These are phyloP conservation scores for Fonsecaea erecta DNA, from an alignment of 2,329 filamentous ascomycete species.

Conservation along the genomic window DNA sequence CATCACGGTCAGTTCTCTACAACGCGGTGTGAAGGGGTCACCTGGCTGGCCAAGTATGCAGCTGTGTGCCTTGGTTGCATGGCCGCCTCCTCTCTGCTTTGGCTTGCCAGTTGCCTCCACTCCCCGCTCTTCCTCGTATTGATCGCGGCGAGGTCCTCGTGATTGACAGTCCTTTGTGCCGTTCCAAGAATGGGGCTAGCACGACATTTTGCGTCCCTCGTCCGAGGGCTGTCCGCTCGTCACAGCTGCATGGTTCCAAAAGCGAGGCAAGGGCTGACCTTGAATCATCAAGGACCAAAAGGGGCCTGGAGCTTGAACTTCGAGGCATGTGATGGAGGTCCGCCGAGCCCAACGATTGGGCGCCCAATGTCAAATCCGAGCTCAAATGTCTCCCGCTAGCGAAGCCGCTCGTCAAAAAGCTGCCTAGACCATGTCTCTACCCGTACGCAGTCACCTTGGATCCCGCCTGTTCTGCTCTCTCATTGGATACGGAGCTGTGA, in stretches of 20 bases:
- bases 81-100: neutral
- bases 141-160: neutral
- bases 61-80: neutral
- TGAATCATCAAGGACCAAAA: slow-evolving; percentile 10
- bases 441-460: slow-evolving; percentile 15
- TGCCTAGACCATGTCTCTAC: slow-evolving; percentile 5
- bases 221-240: neutral
- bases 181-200: neutral
- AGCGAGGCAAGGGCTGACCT: slow-evolving; percentile 7
- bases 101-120: neutral
- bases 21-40: neutral
- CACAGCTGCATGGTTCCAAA: slow-evolving; percentile 16
- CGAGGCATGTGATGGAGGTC: slow-evolving; percentile 23
- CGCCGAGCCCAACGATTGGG: slow-evolving; percentile 11
- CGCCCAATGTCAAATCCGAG: slow-evolving; percentile 17
- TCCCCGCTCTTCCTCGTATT: neutral
- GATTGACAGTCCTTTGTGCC: slow-evolving; percentile 3
- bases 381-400: slow-evolving; percentile 11
- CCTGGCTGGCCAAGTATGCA: neutral
- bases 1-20: neutral
- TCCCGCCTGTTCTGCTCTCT: slow-evolving; percentile 2
- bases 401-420: slow-evolving; percentile 20
- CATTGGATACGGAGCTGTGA: slow-evolving; percentile 24
- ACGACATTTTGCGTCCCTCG: slow-evolving; percentile 1
- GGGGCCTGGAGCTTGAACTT: slow-evolving; percentile 8